phyloP scores from a whole-genome alignment of 1,139 yeast species.

The Insectozyma bohioensis region DNA sequence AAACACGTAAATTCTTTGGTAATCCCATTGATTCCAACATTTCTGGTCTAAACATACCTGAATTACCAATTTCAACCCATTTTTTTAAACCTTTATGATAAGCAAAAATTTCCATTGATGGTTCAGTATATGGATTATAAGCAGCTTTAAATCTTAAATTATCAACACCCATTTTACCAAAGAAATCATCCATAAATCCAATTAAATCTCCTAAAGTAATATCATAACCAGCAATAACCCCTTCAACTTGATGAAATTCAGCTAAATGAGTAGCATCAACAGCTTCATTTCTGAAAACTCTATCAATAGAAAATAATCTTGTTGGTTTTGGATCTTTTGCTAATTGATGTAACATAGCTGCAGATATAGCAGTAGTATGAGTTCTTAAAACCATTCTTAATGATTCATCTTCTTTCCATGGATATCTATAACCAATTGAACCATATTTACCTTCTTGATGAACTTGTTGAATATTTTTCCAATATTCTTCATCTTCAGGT shows the following conservation, averaged over 20 bases:
- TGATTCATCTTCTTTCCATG: constrained; percentile 92
- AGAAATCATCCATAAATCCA: constrained; percentile 98
- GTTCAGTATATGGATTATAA: constrained; percentile 98
- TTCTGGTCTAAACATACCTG: constrained; percentile 99
- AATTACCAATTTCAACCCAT: constrained; percentile 99
- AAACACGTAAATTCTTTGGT: constrained; percentile 89
- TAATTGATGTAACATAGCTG: constrained; percentile 81
- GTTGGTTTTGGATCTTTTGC: constrained; percentile 91
- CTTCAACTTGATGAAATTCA: constrained; percentile 99
- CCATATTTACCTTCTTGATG: constrained; percentile 92
- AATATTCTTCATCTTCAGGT: constrained; percentile 78
- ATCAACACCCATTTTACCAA: constrained; percentile 95
- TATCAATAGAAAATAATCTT: constrained; percentile 91
- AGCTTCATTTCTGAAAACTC: constrained; percentile 99
- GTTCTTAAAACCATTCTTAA: constrained; percentile 92
- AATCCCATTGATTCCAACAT: constrained; percentile 98
- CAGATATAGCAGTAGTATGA: constrained; percentile 93
- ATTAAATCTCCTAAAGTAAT: constrained; percentile 93
- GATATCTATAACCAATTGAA: constrained; percentile 96
- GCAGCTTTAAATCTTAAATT: constrained; percentile 97
- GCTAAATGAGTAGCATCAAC: constrained; percentile 99
- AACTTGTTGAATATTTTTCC: constrained; percentile 75
- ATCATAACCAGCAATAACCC: constrained; percentile 96
- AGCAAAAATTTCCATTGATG: constrained; percentile 95
- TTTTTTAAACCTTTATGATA: constrained; percentile 92